phyloP scores from a whole-genome alignment of 192 early-diverging fungal genomes.

The Chytriomyces sp. region DNA sequence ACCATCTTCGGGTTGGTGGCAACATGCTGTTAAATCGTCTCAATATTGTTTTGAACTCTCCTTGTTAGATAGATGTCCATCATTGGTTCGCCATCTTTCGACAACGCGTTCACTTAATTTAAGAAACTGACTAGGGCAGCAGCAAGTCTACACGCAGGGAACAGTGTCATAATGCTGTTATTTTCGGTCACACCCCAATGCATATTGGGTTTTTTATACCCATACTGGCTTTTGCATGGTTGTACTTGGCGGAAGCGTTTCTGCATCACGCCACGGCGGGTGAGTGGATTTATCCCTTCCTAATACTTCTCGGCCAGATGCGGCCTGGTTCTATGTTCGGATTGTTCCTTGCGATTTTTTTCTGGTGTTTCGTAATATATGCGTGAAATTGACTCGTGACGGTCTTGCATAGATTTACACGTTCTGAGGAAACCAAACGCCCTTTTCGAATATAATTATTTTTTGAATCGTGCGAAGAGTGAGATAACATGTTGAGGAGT shows the following conservation, averaged over 20 bases:
- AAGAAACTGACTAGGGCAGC: neutral
- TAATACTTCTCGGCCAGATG: conserved; percentile 30
- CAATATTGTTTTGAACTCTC: conserved; percentile 40
- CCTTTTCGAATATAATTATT: too few relatives aligned
- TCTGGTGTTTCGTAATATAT: too few relatives aligned
- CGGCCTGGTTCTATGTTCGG: conserved; percentile 29
- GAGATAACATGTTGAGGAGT: too few relatives aligned
- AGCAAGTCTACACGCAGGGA: conserved; percentile 27
- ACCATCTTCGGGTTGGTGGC: conserved; percentile 33
- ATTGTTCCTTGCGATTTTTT: conserved; percentile 28
- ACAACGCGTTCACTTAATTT: neutral
- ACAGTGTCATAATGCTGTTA: conserved; percentile 32
- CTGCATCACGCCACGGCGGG: conserved; percentile 32
- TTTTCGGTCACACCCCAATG: conserved; percentile 31
- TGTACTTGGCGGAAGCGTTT: conserved; percentile 33
- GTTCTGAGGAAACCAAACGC: too few relatives aligned
- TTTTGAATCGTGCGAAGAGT: too few relatives aligned
- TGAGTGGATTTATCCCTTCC: conserved; percentile 43
- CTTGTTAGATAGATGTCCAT: conserved; percentile 13
- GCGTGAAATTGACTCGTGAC: too few relatives aligned
- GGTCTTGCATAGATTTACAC: too few relatives aligned
- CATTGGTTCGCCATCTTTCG: neutral
- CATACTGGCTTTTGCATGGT: neutral
- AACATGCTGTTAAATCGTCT: conserved; percentile 28
- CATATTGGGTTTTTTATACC: conserved; percentile 13